phyloP scores from a whole-genome alignment of 352 stramenopile species.

The Pythium oligandrum region DNA sequence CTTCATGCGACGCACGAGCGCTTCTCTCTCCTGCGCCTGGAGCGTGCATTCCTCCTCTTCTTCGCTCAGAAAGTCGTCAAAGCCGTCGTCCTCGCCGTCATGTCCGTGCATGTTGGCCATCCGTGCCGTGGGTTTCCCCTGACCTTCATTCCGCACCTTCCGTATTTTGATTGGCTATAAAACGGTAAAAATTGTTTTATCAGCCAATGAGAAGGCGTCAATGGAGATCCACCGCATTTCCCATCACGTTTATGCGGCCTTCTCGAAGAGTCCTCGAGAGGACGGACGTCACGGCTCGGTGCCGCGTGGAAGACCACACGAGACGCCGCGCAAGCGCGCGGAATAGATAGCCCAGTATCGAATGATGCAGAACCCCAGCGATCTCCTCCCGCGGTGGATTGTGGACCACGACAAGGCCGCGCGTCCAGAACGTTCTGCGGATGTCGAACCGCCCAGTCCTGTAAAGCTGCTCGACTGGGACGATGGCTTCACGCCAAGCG shows the following conservation, averaged over 20 bases:
- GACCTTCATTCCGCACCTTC: too few species aligned
- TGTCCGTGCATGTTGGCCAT: neutral
- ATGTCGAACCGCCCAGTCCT: neutral
- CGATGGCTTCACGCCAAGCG: constrained; percentile 62
- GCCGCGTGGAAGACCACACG: too few species aligned
- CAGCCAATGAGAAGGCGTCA: too few species aligned
- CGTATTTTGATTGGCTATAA: too few species aligned
- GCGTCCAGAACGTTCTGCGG: neutral
- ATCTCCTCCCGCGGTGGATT: constrained; percentile 17
- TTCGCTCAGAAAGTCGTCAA: constrained; percentile 57
- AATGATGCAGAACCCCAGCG: constrained; percentile 6
- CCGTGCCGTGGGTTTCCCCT: too few species aligned
- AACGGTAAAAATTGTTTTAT: too few species aligned
- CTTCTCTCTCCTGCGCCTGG: constrained; percentile 41
- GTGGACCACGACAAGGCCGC: constrained; percentile 5
- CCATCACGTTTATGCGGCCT: too few species aligned
- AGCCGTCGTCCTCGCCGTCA: constrained; percentile 45
- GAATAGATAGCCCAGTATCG: too few species aligned
- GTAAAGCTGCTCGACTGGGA: constrained; percentile 25
- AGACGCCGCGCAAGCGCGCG: too few species aligned
- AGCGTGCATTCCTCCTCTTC: constrained; percentile 44
- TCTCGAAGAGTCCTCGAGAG: too few species aligned
- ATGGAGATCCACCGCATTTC: too few species aligned
- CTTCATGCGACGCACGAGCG: constrained; percentile 52
- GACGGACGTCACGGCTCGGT: too few species aligned